Percentiles rank a stretch among this genome's conserved stretches.
phyloP scores from a whole-genome alignment of 2,329 filamentous ascomycete genomes.

The Penicillium sp. region DNA sequence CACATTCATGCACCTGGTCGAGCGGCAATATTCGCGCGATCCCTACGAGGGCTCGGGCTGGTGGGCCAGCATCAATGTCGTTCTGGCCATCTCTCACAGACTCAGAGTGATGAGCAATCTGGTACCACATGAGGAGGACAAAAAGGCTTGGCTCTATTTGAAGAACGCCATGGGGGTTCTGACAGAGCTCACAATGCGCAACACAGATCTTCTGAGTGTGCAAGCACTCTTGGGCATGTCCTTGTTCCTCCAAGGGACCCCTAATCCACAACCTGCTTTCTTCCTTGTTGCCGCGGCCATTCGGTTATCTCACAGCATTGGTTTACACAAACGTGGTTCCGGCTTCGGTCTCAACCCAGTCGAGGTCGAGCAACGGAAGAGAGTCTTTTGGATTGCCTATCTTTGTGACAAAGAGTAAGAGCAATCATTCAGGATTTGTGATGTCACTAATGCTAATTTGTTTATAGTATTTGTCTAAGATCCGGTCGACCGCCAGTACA shows the following conservation, averaged over 20 bases:
- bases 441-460: conserved; percentile 12
- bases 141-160: conserved; percentile 91
- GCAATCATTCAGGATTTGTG: conserved; percentile 1
- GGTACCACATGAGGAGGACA: conserved; percentile 85
- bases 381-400: conserved; percentile 77
- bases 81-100: conserved; percentile 87
- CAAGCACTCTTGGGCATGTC: conserved; percentile 93
- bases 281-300: conserved; percentile 90
- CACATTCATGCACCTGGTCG: conserved; percentile 96
- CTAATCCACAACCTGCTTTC: conserved; percentile 92
- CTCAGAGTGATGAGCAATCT: conserved; percentile 94
- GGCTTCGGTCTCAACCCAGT: conserved; percentile 91
- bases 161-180: conserved; percentile 97
- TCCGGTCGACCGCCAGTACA: conserved; percentile 72
- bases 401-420: conserved; percentile 69
- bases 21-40: conserved; percentile 87
- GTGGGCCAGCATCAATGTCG: conserved; percentile 97
- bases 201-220: conserved; percentile 91
- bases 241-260: conserved; percentile 91
- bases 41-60: conserved; percentile 94
- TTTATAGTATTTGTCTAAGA: conserved; percentile 62
- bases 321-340: conserved; percentile 88
- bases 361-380: conserved; percentile 86
- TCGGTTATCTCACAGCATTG: conserved; percentile 87
- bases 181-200: conserved; percentile 90